Percentiles rank a stretch among this genome's conserved stretches.
phyloP scores from a whole-genome alignment of 192 early-diverging fungal genomes.

The Gamsiella multidivaricata region DNA sequence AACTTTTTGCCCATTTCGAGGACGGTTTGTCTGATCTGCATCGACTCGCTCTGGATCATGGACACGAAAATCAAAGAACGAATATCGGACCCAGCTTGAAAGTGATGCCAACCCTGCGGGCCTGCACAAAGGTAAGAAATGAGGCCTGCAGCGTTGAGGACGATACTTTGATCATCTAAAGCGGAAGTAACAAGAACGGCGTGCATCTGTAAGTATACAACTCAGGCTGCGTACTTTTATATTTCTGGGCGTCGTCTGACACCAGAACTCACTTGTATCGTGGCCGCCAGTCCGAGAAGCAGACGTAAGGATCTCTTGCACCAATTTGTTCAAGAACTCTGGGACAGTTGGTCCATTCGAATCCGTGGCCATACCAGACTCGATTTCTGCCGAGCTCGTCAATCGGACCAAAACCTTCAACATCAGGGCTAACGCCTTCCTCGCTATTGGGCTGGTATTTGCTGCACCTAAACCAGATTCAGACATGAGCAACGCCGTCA shows the following conservation, averaged over 20 bases:
- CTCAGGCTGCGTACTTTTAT: too few species aligned
- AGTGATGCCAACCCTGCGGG: conserved; percentile 36
- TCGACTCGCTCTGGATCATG: conserved; percentile 52
- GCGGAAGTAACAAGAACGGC: not conserved
- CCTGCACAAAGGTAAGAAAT: conserved; percentile 47
- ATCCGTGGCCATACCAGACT: not conserved
- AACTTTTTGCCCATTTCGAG: conserved; percentile 47
- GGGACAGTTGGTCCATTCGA: conserved; percentile 25
- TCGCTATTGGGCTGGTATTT: conserved; percentile 18
- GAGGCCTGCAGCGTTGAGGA: conserved; percentile 43
- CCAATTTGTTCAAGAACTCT: conserved; percentile 34
- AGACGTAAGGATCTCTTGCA: conserved; percentile 40
- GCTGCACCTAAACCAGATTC: conserved; percentile 33
- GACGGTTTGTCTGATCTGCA: conserved; percentile 42
- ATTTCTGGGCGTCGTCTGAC: too few species aligned
- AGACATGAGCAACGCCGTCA: conserved; percentile 45
- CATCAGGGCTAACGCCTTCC: conserved; percentile 39
- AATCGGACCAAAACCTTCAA: conserved; percentile 48
- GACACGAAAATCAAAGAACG: conserved; percentile 44
- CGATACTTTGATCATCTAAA: conserved; percentile 47
- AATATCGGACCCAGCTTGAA: conserved; percentile 35
- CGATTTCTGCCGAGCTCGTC: conserved; percentile 16
- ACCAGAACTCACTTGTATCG: conserved; percentile 9
- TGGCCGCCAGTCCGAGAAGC: conserved; percentile 30
- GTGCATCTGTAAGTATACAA: too few species aligned